Evolutionary conservation across 768 basidiomycete genomes (phyloP).

Genomic region (Cystobasidium tubakii): DNA sequence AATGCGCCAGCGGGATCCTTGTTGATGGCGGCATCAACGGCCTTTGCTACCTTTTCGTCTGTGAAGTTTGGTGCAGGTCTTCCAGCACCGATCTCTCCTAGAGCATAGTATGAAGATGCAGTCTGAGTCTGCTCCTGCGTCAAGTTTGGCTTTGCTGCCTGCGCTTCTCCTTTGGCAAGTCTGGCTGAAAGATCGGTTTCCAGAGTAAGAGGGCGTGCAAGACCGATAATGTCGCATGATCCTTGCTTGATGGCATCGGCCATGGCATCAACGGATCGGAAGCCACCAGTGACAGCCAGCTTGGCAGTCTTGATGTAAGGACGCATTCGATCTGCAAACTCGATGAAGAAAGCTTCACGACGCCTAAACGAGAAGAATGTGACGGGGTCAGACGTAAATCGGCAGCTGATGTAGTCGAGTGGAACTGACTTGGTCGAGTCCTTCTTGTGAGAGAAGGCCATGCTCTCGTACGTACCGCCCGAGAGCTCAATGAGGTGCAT

Average conservation of each 20-base stretch:
- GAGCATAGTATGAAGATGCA: constrained; percentile 39
- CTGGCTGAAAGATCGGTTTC: constrained; percentile 47
- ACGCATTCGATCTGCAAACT: constrained; percentile 45
- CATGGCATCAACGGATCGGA: constrained; percentile 46
- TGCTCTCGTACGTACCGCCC: constrained; percentile 41
- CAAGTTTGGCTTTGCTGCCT: constrained; percentile 43
- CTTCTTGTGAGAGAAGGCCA: constrained; percentile 46
- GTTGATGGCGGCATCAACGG: constrained; percentile 22
- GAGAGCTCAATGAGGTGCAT: constrained; percentile 54
- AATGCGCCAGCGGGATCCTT: constrained; percentile 18
- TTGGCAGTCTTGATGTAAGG: constrained; percentile 45
- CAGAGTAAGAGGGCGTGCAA: constrained; percentile 47
- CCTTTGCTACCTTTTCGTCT: constrained; percentile 32
- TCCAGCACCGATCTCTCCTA: constrained; percentile 40
- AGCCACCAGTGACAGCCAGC: constrained; percentile 48
- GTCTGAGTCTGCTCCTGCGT: constrained; percentile 37
- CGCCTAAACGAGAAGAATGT: neutral
- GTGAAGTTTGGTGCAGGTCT: constrained; percentile 39
- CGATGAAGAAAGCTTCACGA: constrained; percentile 37
- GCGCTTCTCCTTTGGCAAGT: constrained; percentile 44
- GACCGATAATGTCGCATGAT: constrained; percentile 44
- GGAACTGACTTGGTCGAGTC: constrained; percentile 46
- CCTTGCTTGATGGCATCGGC: constrained; percentile 42
- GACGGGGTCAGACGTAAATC: neutral
- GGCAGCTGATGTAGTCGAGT: neutral